Conservation (phyloP, 2,329 filamentous ascomycete genomes). For the Corynespora cassiicola region DNA sequence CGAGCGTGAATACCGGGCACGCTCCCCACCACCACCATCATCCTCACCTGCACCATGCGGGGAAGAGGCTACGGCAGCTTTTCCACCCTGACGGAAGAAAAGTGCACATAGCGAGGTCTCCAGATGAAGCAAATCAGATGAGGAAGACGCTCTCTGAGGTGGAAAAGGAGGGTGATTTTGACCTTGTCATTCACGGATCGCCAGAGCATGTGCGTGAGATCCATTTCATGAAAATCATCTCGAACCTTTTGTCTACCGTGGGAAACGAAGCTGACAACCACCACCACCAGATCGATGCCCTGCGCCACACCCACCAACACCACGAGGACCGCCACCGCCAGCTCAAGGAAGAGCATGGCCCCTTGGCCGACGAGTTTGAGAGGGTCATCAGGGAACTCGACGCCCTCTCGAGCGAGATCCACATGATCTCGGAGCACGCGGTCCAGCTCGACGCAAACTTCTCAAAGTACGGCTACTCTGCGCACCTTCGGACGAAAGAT, state of each 20-base stretch:
- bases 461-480: slow-evolving; percentile 67
- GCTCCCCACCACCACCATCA: slow-evolving; percentile 16
- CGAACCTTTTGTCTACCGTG: too few relatives aligned
- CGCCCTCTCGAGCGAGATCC: slow-evolving; percentile 59
- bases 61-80: slow-evolving; percentile 59
- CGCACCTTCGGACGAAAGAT: slow-evolving; percentile 56
- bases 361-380: slow-evolving; percentile 64
- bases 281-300: slow-evolving; percentile 50
- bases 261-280: slow-evolving; percentile 12
- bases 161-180: slow-evolving; percentile 52
- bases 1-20: too few relatives aligned
- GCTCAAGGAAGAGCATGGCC: slow-evolving; percentile 58
- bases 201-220: slow-evolving; percentile 48
- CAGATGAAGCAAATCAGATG: slow-evolving; percentile 61
- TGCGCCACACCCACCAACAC: slow-evolving; percentile 60
- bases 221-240: too few relatives aligned
- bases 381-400: slow-evolving; percentile 61
- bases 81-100: slow-evolving; percentile 62
- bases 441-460: slow-evolving; percentile 67
- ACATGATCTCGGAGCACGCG: slow-evolving; percentile 60
- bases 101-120: slow-evolving; percentile 62
- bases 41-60: slow-evolving; percentile 34
- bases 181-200: slow-evolving; percentile 66
- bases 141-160: slow-evolving; percentile 51
- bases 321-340: slow-evolving; percentile 57